These are phyloP conservation scores for Erucastrum elatum DNA, from an alignment of 345 rosid species.

Conservation along the genomic window DNA sequence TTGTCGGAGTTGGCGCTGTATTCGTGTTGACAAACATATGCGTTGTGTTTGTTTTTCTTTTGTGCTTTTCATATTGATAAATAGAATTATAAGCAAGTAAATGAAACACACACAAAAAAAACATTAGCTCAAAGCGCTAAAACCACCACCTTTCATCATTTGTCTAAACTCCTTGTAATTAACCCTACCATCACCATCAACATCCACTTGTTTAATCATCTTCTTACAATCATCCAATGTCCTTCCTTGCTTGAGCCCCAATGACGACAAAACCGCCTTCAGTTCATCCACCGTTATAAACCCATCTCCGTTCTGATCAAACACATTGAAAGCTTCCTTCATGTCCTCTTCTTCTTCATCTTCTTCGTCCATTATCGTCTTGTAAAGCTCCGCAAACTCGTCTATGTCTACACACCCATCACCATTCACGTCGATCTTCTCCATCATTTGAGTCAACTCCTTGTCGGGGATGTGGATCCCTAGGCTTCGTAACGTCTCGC, in stretches of 20 bases:
- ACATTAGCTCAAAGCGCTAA: conserved; percentile 39
- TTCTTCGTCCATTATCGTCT: conserved; percentile 52
- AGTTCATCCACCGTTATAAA: conserved; percentile 78
- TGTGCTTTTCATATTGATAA: background rate
- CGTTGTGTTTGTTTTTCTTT: background rate
- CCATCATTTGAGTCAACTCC: conserved; percentile 58
- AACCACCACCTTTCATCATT: conserved; percentile 58
- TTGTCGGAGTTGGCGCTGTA: too few species aligned
- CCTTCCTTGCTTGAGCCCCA: conserved; percentile 78
- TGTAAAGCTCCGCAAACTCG: conserved; percentile 67
- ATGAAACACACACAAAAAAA: background rate
- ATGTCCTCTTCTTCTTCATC: conserved; percentile 71
- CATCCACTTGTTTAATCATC: conserved; percentile 81
- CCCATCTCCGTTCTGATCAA: conserved; percentile 86
- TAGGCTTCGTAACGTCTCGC: conserved; percentile 65
- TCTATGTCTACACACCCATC: conserved; percentile 63
- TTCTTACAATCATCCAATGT: conserved; percentile 66
- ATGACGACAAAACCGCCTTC: conserved; percentile 61
- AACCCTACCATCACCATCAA: conserved; percentile 88
- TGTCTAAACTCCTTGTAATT: conserved; percentile 52
- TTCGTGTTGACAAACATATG: background rate
- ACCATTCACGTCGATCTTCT: conserved; percentile 54
- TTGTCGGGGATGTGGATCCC: conserved; percentile 64
- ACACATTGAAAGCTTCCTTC: conserved; percentile 83
- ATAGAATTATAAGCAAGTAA: conserved; percentile 8